Evolutionary conservation across 2,329 filamentous ascomycete species (phyloP), one percentile per base, ranked within the genome.

Genomic region (Orbilia brochopaga): DNA sequence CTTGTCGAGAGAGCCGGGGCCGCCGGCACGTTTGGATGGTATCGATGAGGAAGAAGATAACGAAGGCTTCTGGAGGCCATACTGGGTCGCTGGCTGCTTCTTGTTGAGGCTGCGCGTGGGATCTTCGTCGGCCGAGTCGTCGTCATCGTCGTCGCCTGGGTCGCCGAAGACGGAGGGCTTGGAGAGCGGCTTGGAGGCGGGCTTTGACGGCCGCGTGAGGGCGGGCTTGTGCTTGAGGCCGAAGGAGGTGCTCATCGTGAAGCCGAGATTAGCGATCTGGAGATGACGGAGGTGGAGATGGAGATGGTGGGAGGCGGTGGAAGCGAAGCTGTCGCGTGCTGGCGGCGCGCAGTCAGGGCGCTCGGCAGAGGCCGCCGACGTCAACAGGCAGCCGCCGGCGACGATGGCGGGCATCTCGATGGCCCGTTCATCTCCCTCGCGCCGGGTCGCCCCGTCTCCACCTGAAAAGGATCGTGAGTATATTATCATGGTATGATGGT

Each of bases 161-260:
- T 85, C 83, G 72, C 83, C 83, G 15, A 69, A 69, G 42, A 69
- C 51, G 32, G 64, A 69, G 1, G 64, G 57, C 13, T 69, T 69
- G 1, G 57, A 69, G 52, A 69, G 61, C 73, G 84, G 80, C 73
- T 85, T 85, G 75, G 90, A 87, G 73, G 86, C 82, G 0, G 83
- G 80, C 76, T 84, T 87, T 83, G 85, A 1, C 80, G 83, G 80
- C 75, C 85, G 86, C 1, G 82, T 79, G 69, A 79, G 79, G 61
- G 79, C 80, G 1, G 67, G 70, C 11, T 74, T 75, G 17, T 73
- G 64, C 54, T 74, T 74, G 40, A 82, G 77, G 78, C 88, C 90
- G 77, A 86, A 88, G 55, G 83, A 79, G 50, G 86, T 75, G 76
- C 85, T 89, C 42, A 90, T 82, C 56, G 87, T 87, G 75, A 83